phyloP scores from a whole-genome alignment of 495 filamentous ascomycete species.

The Haplographium delicatum region DNA sequence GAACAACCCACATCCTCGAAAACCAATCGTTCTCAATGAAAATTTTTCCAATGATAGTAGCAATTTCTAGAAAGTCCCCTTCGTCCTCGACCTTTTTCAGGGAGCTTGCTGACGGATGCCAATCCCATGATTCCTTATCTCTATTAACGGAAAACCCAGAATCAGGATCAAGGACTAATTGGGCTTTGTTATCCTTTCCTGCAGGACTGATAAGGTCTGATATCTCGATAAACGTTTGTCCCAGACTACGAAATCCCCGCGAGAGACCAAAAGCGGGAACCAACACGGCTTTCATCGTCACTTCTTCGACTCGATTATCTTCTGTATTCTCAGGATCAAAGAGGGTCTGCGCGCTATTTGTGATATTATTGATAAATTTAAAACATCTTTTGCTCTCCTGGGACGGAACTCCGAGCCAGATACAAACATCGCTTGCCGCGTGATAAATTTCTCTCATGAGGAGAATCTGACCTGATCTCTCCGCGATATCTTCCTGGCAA shows the following conservation, averaged over 20 bases:
- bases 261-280: neutral
- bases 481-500: slow-evolving; percentile 4
- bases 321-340: neutral
- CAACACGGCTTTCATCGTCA: neutral
- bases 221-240: neutral
- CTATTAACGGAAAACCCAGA: neutral
- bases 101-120: neutral
- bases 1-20: slow-evolving; percentile 15
- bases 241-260: neutral
- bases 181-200: neutral
- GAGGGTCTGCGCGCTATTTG: neutral
- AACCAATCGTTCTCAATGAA: slow-evolving; percentile 12
- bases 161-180: slow-evolving; percentile 2
- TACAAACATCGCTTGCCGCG: neutral
- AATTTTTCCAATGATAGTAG: neutral
- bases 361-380: slow-evolving; percentile 5
- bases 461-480: slow-evolving; percentile 12
- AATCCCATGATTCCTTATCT: neutral
- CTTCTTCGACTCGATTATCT: neutral
- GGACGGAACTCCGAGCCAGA: slow-evolving; percentile 9
- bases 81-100: neutral
- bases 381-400: slow-evolving; percentile 1
- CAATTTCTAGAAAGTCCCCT: slow-evolving; percentile 5
- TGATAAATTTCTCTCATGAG: slow-evolving; percentile 12
- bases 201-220: neutral